These are phyloP conservation scores for Wallacemonas sp. DNA, from an alignment of 208 protist genomes.

Conservation along the genomic window DNA sequence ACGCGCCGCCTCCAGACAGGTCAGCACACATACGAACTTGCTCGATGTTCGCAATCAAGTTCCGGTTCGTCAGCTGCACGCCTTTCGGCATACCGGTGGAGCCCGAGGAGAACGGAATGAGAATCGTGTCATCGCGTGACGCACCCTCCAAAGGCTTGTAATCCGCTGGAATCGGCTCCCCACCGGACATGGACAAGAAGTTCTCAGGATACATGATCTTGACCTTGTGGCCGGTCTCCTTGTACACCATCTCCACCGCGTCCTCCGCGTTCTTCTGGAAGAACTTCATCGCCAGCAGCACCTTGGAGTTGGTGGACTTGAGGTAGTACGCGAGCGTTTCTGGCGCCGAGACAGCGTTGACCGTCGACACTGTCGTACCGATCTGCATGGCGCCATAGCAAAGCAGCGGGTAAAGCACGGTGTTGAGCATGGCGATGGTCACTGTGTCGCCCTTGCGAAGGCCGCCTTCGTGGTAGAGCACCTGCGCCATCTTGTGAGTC, in stretches of 20 bases:
- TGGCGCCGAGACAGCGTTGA: constrained; percentile 20
- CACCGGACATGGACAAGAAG: constrained; percentile 21
- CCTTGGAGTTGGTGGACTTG: constrained; percentile 16
- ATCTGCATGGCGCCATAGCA: constrained; percentile 28
- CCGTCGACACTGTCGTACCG: constrained; percentile 27
- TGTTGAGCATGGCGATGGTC: constrained; percentile 22
- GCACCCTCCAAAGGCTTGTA: constrained; percentile 7
- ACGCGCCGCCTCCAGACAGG: too few relatives aligned
- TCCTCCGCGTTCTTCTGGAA: constrained; percentile 12
- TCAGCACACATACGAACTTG: too few relatives aligned
- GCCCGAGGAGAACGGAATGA: constrained; percentile 24
- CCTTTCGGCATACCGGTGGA: constrained; percentile 47
- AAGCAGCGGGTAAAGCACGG: constrained; percentile 19
- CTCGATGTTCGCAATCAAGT: constrained; percentile 23
- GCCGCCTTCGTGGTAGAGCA: constrained; percentile 27
- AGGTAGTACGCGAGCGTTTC: constrained; percentile 19
- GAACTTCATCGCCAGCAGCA: constrained; percentile 16
- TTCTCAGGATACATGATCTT: constrained; percentile 22
- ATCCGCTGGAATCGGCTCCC: constrained; percentile 3
- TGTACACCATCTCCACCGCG: constrained; percentile 13
- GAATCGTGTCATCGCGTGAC: constrained; percentile 10
- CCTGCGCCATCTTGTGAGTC: constrained; percentile 17
- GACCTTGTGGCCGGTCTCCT: constrained; percentile 19
- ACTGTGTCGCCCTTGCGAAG: constrained; percentile 38
- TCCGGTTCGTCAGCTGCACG: constrained; percentile 39